Evolutionary conservation across 306 rosid genomes (phyloP).

Genomic region (Fragaria iinumae): DNA sequence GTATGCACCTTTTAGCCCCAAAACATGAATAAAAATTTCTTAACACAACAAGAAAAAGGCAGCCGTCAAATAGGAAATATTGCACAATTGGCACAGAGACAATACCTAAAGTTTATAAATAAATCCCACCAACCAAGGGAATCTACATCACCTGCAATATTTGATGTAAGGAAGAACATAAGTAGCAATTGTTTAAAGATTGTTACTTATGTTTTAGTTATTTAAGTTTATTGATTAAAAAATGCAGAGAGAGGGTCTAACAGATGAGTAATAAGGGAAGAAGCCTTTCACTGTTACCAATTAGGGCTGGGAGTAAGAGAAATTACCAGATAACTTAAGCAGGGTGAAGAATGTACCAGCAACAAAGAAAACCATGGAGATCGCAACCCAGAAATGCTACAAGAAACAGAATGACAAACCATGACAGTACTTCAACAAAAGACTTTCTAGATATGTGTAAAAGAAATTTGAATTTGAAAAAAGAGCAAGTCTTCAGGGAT

Average conservation of each 20-base stretch:
- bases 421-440: constrained; percentile 4
- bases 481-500: constrained; percentile 13
- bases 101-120: constrained; percentile 88
- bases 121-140: constrained; percentile 99
- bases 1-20: not conserved
- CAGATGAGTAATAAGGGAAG: constrained; percentile 1
- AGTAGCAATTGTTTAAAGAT: not conserved
- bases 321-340: constrained; percentile 81
- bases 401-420: constrained; percentile 31
- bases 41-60: constrained; percentile 20
- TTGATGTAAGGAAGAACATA: constrained; percentile 24
- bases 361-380: constrained; percentile 95
- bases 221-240: constrained; percentile 2
- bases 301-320: constrained; percentile 2
- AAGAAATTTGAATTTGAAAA: constrained; percentile 7
- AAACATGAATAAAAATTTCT: constrained; percentile 23
- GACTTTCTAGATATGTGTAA: not conserved
- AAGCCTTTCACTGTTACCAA: not conserved
- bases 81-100: constrained; percentile 23
- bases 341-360: constrained; percentile 91
- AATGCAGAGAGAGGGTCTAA: not conserved
- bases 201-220: not conserved
- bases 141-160: constrained; percentile 70
- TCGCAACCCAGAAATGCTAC: constrained; percentile 99
- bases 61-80: constrained; percentile 16